A percentile compares a stretch with the other conserved stretches of the same genome.
phyloP scores from a whole-genome alignment of 2,329 filamentous ascomycete genomes.

The Ampelomyces quisqualis region DNA sequence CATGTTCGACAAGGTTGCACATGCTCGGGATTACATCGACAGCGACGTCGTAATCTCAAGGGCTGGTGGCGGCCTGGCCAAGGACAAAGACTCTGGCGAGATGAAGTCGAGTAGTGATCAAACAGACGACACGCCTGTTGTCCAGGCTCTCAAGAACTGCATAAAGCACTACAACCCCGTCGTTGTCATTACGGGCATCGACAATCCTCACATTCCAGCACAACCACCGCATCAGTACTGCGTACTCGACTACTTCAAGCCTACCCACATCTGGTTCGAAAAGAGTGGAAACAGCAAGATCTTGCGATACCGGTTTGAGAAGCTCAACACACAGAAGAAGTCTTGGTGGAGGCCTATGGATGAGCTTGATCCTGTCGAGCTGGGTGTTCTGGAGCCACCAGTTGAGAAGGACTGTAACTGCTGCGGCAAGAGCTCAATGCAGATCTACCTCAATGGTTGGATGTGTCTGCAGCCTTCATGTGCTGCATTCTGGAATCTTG shows the following conservation, averaged over 20 bases:
- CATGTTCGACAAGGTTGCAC: slow-evolving; percentile 59
- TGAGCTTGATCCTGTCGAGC: slow-evolving; percentile 26
- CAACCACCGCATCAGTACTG: slow-evolving; percentile 61
- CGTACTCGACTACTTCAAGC: slow-evolving; percentile 67
- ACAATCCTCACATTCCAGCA: slow-evolving; percentile 52
- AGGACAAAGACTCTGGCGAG: slow-evolving; percentile 49
- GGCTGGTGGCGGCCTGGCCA: slow-evolving; percentile 57
- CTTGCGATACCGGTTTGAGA: slow-evolving; percentile 67
- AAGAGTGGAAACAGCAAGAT: slow-evolving; percentile 48
- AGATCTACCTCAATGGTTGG: slow-evolving; percentile 54
- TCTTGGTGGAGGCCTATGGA: slow-evolving; percentile 61
- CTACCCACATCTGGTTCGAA: slow-evolving; percentile 70
- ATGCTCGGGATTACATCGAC: slow-evolving; percentile 59
- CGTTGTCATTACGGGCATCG: slow-evolving; percentile 53
- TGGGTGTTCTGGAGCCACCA: slow-evolving; percentile 32
- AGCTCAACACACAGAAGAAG: slow-evolving; percentile 52
- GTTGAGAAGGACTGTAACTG: slow-evolving; percentile 41
- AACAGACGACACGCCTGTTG: slow-evolving; percentile 35
- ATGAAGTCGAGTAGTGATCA: slow-evolving; percentile 54
- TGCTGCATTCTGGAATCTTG: slow-evolving; percentile 55
- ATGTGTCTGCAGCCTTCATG: slow-evolving; percentile 61
- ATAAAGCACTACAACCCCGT: slow-evolving; percentile 54
- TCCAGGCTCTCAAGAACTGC: slow-evolving; percentile 50
- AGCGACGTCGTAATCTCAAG: slow-evolving; percentile 64
- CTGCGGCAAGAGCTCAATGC: slow-evolving; percentile 38